A percentile compares a stretch with the other conserved stretches of the same genome.
phyloP scores from a whole-genome alignment of 2,329 filamentous ascomycete species.

The Microthyrium microscopicum region DNA sequence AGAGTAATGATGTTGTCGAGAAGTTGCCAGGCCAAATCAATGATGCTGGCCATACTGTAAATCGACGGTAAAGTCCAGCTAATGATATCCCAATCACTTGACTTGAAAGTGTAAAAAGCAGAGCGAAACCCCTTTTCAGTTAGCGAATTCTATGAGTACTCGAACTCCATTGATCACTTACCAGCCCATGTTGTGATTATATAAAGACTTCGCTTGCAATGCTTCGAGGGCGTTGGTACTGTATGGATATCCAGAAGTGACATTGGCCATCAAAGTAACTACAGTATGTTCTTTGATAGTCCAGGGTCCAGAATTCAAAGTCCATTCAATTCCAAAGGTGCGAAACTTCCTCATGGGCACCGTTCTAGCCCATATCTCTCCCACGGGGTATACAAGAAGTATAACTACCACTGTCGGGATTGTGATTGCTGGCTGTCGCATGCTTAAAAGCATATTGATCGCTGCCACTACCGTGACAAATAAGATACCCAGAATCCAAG shows the following conservation, averaged over 20 bases:
- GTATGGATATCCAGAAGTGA: conserved; percentile 36
- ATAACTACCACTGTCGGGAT: conserved; percentile 45
- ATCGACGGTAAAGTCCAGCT: conserved; percentile 14
- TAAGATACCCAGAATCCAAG: conserved; percentile 5
- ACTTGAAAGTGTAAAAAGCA: conserved; percentile 47
- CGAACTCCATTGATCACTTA: no score
- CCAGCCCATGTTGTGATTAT: no score
- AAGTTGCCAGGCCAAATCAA: conserved; percentile 62
- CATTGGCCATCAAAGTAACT: conserved; percentile 46
- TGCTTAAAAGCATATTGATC: conserved; percentile 44
- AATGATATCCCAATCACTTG: conserved; percentile 35
- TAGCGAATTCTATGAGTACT: no score
- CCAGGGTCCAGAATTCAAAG: conserved; percentile 49
- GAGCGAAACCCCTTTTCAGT: no score
- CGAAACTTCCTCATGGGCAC: conserved; percentile 34
- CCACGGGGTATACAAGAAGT: conserved; percentile 47
- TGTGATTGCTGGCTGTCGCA: conserved; percentile 44
- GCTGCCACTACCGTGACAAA: conserved; percentile 15
- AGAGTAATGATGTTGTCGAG: conserved; percentile 50
- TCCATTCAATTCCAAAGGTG: conserved; percentile 37
- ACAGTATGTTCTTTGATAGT: conserved; percentile 55
- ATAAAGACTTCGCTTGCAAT: conserved; percentile 1
- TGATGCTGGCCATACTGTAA: conserved; percentile 32
- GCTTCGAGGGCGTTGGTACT: neutral
- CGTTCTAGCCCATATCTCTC: conserved; percentile 41